A percentile compares a stretch with the other conserved stretches of the same genome.
phyloP scores from a whole-genome alignment of 2,329 filamentous ascomycete species.

The Colletotrichum spaethianum region DNA sequence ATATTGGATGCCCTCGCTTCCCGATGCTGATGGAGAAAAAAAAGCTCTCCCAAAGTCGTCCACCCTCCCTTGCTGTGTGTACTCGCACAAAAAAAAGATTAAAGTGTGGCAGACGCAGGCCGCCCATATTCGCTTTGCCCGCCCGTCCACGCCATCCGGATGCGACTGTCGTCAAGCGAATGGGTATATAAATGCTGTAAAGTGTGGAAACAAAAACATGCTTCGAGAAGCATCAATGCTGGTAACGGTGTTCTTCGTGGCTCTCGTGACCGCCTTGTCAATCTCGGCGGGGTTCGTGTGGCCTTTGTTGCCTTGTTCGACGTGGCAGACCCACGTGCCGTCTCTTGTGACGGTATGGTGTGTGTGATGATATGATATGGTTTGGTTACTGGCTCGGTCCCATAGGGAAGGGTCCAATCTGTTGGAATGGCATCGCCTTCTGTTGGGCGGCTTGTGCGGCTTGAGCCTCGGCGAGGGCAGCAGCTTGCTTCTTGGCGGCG shows the following conservation, averaged over 20 bases:
- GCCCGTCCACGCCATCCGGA: slow-evolving; percentile 21
- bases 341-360: neutral
- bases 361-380: neutral
- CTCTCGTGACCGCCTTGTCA: slow-evolving; percentile 6
- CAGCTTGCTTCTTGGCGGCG: slow-evolving; percentile 69
- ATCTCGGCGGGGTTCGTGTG: neutral
- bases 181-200: slow-evolving; percentile 34
- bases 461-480: slow-evolving; percentile 42
- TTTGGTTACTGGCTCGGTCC: slow-evolving; percentile 1
- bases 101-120: slow-evolving; percentile 17
- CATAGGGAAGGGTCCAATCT: slow-evolving; percentile 14
- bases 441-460: slow-evolving; percentile 25
- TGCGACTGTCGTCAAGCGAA: slow-evolving; percentile 34
- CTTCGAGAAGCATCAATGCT: slow-evolving; percentile 28
- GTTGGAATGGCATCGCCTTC: slow-evolving; percentile 12
- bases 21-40: slow-evolving; percentile 23
- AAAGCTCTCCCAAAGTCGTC: neutral
- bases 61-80: slow-evolving; percentile 7
- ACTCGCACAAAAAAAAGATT: slow-evolving; percentile 15
- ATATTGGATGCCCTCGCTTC: slow-evolving; percentile 35
- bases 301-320: neutral
- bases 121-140: slow-evolving; percentile 12
- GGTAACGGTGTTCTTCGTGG: slow-evolving; percentile 14
- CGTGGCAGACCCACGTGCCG: neutral
- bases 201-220: neutral